phyloP scores from a whole-genome alignment of 305 asterid genomes.

The Fraxinus xanthoxyloides region DNA sequence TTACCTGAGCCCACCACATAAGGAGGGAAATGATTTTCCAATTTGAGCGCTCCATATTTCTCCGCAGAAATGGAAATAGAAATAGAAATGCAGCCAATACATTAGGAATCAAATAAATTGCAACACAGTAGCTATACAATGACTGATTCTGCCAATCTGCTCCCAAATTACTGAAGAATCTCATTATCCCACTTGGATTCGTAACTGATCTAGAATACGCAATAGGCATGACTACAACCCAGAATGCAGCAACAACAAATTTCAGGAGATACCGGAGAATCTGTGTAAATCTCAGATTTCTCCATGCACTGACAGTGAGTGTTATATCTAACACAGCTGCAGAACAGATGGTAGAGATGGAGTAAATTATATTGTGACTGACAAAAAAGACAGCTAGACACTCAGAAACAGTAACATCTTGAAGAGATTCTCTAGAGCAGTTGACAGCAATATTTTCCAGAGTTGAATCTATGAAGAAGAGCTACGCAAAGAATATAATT shows the following conservation, averaged over 20 bases:
- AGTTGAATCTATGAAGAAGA: slow-evolving; percentile 10
- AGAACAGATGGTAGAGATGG: slow-evolving; percentile 28
- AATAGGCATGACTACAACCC: slow-evolving; percentile 91
- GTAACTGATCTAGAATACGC: slow-evolving; percentile 77
- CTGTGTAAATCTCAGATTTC: slow-evolving; percentile 73
- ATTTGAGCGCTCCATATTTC: slow-evolving; percentile 85
- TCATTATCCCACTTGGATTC: slow-evolving; percentile 78
- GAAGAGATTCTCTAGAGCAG: background rate
- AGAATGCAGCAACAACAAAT: slow-evolving; percentile 72
- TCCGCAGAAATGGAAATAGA: slow-evolving; percentile 75
- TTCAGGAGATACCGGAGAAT: slow-evolving; percentile 87
- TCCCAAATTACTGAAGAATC: slow-evolving; percentile 73
- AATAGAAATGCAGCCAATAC: slow-evolving; percentile 71
- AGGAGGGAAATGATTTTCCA: slow-evolving; percentile 59
- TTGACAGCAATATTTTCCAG: background rate
- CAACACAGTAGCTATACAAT: slow-evolving; percentile 73
- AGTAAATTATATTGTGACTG: slow-evolving; percentile 24
- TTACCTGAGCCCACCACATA: slow-evolving; percentile 99
- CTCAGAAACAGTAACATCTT: background rate
- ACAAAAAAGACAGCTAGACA: slow-evolving; percentile 5
- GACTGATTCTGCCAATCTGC: slow-evolving; percentile 68
- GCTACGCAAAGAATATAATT: background rate
- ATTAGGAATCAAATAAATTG: slow-evolving; percentile 87
- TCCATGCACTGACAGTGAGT: slow-evolving; percentile 87
- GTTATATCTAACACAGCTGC: slow-evolving; percentile 89